phyloP scores from a whole-genome alignment of 73 alveolate species.

The Paramecium sonneborni region DNA sequence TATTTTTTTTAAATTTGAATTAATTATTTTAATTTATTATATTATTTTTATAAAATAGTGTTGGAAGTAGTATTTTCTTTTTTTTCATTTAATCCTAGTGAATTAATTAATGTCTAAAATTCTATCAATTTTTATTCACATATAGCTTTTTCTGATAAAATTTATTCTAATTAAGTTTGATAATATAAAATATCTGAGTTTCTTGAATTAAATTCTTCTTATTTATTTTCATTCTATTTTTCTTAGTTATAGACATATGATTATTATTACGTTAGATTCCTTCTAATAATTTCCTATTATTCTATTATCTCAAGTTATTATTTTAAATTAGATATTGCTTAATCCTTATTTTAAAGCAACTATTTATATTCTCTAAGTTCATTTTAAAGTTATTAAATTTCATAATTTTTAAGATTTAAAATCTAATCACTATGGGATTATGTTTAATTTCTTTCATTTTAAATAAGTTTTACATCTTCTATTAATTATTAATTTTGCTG shows the following conservation, averaged over 20 bases:
- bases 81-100: background rate
- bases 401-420: background rate
- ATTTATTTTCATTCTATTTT: background rate
- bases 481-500: background rate
- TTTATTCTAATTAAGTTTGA: background rate
- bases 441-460: background rate
- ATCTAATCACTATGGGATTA: background rate
- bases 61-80: background rate
- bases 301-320: background rate
- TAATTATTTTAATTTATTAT: background rate
- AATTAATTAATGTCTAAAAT: background rate
- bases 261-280: background rate
- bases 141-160: background rate
- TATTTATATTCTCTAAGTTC: background rate
- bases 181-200: background rate
- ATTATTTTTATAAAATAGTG: background rate
- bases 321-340: background rate
- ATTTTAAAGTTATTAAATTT: background rate
- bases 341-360: background rate
- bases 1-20: conserved; percentile 5
- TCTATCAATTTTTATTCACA: conserved; percentile 37
- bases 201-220: background rate
- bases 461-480: background rate
- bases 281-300: background rate
- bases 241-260: background rate